Evolutionary conservation across 2,329 filamentous ascomycete genomes (phyloP).

Genomic region (Cyclaneusma minus): DNA sequence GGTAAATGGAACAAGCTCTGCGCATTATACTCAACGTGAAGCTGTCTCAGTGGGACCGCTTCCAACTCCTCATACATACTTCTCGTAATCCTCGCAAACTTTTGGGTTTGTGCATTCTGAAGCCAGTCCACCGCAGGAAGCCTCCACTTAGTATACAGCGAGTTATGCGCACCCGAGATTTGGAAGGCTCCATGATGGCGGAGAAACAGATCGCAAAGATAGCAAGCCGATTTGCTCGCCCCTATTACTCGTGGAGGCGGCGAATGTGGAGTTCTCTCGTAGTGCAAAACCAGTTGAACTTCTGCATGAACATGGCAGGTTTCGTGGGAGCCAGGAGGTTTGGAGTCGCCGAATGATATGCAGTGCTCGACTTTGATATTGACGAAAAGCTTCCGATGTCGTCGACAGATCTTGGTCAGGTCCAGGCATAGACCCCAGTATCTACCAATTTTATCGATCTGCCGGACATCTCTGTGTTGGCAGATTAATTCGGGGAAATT

Average conservation of each 20-base stretch:
- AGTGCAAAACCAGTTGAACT: slow-evolving; percentile 30
- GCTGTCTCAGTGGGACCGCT: too few species aligned
- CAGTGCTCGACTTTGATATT: slow-evolving; percentile 1
- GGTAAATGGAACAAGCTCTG: too few species aligned
- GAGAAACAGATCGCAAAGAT: slow-evolving; percentile 33
- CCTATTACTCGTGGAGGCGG: slow-evolving; percentile 26
- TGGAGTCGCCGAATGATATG: neutral
- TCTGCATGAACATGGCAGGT: slow-evolving; percentile 29
- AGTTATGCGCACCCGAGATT: slow-evolving; percentile 26
- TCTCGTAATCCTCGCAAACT: too few species aligned
- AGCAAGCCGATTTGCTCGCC: slow-evolving; percentile 34
- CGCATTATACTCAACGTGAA: too few species aligned
- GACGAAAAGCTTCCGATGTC: too few species aligned
- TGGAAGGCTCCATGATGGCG: slow-evolving; percentile 23
- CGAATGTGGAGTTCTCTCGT: slow-evolving; percentile 16
- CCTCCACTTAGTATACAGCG: slow-evolving; percentile 28
- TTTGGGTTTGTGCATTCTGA: too few species aligned
- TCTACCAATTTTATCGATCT: too few species aligned
- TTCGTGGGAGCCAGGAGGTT: slow-evolving; percentile 1
- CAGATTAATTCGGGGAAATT: too few species aligned
- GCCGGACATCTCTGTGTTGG: too few species aligned
- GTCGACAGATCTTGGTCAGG: slow-evolving; percentile 7
- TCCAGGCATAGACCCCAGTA: slow-evolving; percentile 5
- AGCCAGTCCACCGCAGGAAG: slow-evolving; percentile 22
- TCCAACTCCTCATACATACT: too few species aligned